Conservation (phyloP, 371 early-diverging fungal genomes). For the Smittium culicis region DNA sequence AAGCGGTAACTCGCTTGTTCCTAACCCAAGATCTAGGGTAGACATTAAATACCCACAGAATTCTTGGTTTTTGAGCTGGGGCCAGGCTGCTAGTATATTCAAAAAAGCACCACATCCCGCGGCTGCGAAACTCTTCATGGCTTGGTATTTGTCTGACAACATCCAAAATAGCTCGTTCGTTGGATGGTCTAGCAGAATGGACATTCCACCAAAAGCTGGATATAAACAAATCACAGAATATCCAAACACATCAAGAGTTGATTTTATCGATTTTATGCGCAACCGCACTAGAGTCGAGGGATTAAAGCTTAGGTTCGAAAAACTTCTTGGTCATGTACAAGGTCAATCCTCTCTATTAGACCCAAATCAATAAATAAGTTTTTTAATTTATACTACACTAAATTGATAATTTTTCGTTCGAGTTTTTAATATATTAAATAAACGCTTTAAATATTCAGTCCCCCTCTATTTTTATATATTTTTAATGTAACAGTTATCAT, state of each 20-base stretch:
- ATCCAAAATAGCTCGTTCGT: constrained; percentile 2
- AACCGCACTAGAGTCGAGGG: no score
- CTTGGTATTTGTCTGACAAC: not conserved
- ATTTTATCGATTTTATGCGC: not conserved
- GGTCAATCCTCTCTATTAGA: no score
- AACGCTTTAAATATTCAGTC: no score
- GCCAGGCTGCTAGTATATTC: not conserved
- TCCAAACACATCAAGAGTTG: not conserved
- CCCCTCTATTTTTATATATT: no score
- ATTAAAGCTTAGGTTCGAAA: no score
- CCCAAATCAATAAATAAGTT: no score
- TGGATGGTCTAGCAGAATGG: not conserved
- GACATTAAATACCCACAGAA: not conserved
- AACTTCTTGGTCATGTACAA: no score
- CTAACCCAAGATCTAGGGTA: not conserved
- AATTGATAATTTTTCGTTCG: no score
- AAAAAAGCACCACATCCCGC: constrained; percentile 5
- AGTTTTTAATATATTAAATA: no score
- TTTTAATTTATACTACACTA: no score
- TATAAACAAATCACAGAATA: not conserved
- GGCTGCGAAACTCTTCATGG: not conserved
- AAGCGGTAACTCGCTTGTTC: constrained; percentile 1
- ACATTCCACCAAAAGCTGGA: not conserved
- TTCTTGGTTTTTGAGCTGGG: not conserved
- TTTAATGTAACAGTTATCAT: no score